phyloP scores from a whole-genome alignment of 306 rosid species.

The Fagus crenata region DNA sequence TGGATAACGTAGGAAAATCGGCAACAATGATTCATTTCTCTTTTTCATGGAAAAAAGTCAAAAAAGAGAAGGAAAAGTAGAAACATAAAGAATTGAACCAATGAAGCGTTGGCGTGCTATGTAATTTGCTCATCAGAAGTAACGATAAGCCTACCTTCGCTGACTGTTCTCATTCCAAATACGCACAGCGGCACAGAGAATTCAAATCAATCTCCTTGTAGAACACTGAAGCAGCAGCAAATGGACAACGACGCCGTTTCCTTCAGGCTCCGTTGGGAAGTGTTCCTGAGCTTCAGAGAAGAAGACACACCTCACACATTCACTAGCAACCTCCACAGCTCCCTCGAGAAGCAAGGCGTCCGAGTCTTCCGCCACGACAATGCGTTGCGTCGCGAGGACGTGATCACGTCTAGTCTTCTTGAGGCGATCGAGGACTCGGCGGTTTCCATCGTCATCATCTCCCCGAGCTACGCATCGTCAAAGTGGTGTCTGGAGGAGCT shows the following conservation, averaged over 20 bases:
- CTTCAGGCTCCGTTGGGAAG: slow-evolving; percentile 39
- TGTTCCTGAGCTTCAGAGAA: slow-evolving; percentile 51
- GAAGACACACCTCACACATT: slow-evolving; percentile 30
- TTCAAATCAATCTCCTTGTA: too few relatives aligned
- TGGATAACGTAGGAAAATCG: too few relatives aligned
- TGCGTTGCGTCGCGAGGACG: slow-evolving; percentile 34
- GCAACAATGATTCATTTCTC: too few relatives aligned
- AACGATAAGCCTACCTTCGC: too few relatives aligned
- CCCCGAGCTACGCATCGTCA: slow-evolving; percentile 33
- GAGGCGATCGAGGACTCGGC: slow-evolving; percentile 40
- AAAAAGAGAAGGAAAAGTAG: too few relatives aligned
- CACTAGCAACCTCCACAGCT: slow-evolving; percentile 22
- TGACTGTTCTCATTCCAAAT: too few relatives aligned
- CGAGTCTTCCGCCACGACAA: slow-evolving; percentile 41
- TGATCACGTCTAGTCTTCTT: background rate
- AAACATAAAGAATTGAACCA: too few relatives aligned
- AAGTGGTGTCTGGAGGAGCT: slow-evolving; percentile 46
- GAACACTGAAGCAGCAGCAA: too few relatives aligned
- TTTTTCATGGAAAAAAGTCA: too few relatives aligned
- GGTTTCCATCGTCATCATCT: slow-evolving; percentile 39
- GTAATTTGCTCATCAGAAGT: too few relatives aligned
- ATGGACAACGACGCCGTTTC: background rate
- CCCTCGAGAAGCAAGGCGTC: slow-evolving; percentile 6
- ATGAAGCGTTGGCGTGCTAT: too few relatives aligned
- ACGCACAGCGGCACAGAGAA: too few relatives aligned